Percentiles rank a stretch among this genome's conserved stretches.
phyloP scores from a whole-genome alignment of 1,139 yeast genomes.

The Taphrina deformans region DNA sequence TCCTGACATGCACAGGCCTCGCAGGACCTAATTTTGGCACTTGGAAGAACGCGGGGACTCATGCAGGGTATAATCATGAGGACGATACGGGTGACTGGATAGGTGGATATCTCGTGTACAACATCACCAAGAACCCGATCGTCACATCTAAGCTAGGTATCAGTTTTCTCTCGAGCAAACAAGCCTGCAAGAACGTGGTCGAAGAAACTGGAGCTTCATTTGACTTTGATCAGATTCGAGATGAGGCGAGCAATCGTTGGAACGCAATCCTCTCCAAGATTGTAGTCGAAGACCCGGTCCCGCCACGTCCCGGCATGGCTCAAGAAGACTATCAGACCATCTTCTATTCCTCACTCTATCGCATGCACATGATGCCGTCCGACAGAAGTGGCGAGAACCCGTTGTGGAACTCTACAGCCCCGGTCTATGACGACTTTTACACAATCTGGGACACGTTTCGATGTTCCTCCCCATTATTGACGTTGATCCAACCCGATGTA shows the following conservation, averaged over 20 bases:
- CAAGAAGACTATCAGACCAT: conserved; percentile 10
- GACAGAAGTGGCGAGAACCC: conserved; percentile 27
- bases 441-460: conserved; percentile 33
- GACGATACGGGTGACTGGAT: conserved; percentile 33
- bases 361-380: conserved; percentile 28
- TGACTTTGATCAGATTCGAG: conserved; percentile 5
- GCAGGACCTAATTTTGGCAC: conserved; percentile 30
- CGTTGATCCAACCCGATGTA: conserved; percentile 19
- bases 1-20: neutral
- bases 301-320: conserved; percentile 6
- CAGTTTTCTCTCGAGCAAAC: conserved; percentile 10
- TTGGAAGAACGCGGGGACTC: conserved; percentile 28
- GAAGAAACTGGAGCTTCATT: conserved; percentile 15
- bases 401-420: conserved; percentile 6
- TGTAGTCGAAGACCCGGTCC: conserved; percentile 2
- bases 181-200: conserved; percentile 13
- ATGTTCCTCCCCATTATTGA: conserved; percentile 20
- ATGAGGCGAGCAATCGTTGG: neutral
- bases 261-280: conserved; percentile 5
- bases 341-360: conserved; percentile 28
- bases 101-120: conserved; percentile 24
- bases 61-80: conserved; percentile 24
- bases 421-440: conserved; percentile 28
- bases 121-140: conserved; percentile 21
- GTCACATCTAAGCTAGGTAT: conserved; percentile 21